Evolutionary conservation across 148 eudicot genomes (phyloP).

Genomic region (Chenopodium quinoa): DNA sequence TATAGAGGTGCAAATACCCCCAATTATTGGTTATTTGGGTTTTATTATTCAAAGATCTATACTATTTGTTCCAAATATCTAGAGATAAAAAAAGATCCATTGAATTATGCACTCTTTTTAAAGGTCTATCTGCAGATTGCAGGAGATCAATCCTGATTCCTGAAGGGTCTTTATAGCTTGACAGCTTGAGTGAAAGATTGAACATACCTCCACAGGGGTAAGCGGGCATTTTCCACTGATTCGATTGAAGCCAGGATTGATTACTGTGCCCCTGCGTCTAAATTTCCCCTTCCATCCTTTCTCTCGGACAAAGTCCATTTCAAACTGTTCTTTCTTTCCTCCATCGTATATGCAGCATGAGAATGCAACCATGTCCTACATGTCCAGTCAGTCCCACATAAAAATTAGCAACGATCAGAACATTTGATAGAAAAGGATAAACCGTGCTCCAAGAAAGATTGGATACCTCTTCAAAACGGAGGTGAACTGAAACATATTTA

Average conservation of each 20-base stretch:
- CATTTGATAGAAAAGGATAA: neutral
- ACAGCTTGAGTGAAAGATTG: constrained; percentile 8
- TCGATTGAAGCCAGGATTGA: constrained; percentile 59
- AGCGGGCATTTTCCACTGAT: constrained; percentile 80
- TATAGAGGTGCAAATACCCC: neutral
- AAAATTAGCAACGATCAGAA: neutral
- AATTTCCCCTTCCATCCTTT: constrained; percentile 88
- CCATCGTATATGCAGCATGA: constrained; percentile 90
- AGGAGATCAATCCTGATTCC: neutral
- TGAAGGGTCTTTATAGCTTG: neutral
- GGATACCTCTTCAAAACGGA: constrained; percentile 89
- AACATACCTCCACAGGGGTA: constrained; percentile 83
- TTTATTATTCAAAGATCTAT: too few species aligned
- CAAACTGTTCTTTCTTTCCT: constrained; percentile 47
- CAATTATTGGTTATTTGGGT: too few species aligned
- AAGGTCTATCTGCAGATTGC: neutral
- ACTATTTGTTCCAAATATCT: neutral
- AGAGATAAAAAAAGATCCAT: neutral
- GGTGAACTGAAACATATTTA: constrained; percentile 75
- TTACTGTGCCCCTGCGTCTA: constrained; percentile 43
- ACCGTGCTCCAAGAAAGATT: neutral
- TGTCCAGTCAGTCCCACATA: constrained; percentile 9
- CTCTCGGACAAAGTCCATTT: constrained; percentile 62
- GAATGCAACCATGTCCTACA: constrained; percentile 88
- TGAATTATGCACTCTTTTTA: neutral